Percentiles rank a stretch among this genome's conserved stretches.
Evolutionary conservation across 139 green algal genomes (phyloP).

Genomic region (Picochlorum sp.): DNA sequence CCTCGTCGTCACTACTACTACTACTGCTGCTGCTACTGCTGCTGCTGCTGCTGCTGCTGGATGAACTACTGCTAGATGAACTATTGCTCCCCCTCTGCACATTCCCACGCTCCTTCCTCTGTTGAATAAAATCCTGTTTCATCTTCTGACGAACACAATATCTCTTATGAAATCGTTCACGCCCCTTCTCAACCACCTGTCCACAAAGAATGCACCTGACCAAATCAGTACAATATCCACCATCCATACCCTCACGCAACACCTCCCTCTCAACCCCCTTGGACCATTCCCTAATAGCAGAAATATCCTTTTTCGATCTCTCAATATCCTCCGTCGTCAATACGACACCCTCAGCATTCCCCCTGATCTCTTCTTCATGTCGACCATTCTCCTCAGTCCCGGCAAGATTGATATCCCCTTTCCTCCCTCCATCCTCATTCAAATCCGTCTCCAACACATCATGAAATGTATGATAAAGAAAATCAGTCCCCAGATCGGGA

Average conservation of each 20-base stretch:
- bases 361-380: neutral
- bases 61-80: neutral
- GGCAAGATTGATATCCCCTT: neutral
- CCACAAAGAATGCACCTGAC: too few species aligned
- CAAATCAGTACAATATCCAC: too few species aligned
- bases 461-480: constrained; percentile 17
- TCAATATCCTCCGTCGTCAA: too few species aligned
- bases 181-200: too few species aligned
- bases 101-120: neutral
- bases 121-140: constrained; percentile 6
- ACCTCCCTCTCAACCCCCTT: too few species aligned
- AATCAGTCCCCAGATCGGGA: constrained; percentile 26
- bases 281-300: too few species aligned
- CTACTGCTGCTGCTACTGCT: neutral
- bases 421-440: neutral
- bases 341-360: too few species aligned
- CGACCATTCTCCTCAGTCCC: neutral
- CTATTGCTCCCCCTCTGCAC: neutral
- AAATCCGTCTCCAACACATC: neutral
- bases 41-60: constrained; percentile 7
- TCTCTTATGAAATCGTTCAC: too few species aligned
- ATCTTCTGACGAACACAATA: neutral
- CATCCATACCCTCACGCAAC: too few species aligned
- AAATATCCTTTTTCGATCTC: too few species aligned
- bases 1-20: constrained; percentile 6